Base-by-base conservation (phyloP, 495 filamentous ascomycete genomes). In the Xylaria flabelliformis region DNA sequence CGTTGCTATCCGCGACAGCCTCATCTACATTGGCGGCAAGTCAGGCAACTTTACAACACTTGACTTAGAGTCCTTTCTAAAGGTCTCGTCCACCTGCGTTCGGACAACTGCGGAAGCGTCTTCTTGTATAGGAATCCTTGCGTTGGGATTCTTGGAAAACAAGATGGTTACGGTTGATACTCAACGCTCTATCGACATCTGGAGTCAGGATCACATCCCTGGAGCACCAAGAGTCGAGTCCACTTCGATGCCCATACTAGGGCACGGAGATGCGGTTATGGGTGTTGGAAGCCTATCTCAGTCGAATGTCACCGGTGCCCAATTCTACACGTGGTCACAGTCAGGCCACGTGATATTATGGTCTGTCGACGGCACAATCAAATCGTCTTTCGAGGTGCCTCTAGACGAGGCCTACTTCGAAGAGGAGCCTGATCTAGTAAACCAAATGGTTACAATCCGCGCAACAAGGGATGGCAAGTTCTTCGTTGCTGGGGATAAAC, bases 311-410 rank as follows among this genome's bases (percentile, higher is more conserved):
- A 77, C 88, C 1, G 82, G 86, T 12, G 91, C 93, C 2, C 87
- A 90, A 36, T 97, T 98, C 78, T 91, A 93, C 74, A 97, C 94
- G 0, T 98, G 94, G 93, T 93, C 94, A 12, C 87, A 86, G 59
- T 88, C 88, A 69, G 96, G 96, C 5, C 86, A 83, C 32, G 88
- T 98, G 50, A 87, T 92, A 44, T 90, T 96, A 75, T 99, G 97
- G 96, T 85, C 90, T 74, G 80, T 88, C 9, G 87, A 92, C 17
- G 97, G 96, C 50, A 85, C 86, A 55, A 89, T 91, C 69, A 88
- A 83, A 62, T 84, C 84, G 29, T 87, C 89, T n/a, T 85, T 92
- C 66, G 79, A 86, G 15, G 86, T 97, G 41, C 84, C 89, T 41
- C 79, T 98, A 6, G 92, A 96, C 55, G 90, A 94, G 75, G 72